Base-by-base conservation (phyloP, 164 flowering plant species). In the Nelumbo lutea region DNA sequence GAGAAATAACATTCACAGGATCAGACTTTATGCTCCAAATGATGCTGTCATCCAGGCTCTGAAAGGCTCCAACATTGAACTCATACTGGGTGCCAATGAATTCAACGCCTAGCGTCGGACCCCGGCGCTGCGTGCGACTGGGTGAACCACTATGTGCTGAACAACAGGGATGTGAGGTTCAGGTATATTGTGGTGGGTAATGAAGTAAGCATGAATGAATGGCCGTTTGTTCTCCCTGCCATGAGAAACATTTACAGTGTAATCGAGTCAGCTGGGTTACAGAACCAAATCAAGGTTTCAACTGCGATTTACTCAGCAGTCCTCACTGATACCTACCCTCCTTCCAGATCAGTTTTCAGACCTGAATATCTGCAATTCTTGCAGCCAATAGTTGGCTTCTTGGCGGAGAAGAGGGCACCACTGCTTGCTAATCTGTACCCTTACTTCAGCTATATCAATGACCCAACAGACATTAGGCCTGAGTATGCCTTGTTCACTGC, bases 371-470 rank as follows among this genome's bases (percentile, higher is more conserved):
- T 39, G 38, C 11, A 11, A 39, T 6, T n/a, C 8, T 59, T 68
- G 70, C 38, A 0, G 0, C 11, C 39, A 3, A 47, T 68, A 41
- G 7, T 56, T 1, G 5, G 3, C 6, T 68, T 59, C 46, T 2
- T 68, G 4, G 5, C 39, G 7, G 6, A n/a, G 4, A 10, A 59
- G 9, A 39, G 13, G 1, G 38, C 56, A 10, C 56, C 70, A 1
- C 42, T 68, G 38, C 46, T 68, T 64, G 57, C 59, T 2, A 68
- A 68, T 59, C 64, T 60, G 7, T 68, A 68, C 64, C 70, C 70
- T 46, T 59, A 59, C 57, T 59, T 46, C 3, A 64, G 57, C 38
- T 59, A 27, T 6, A 11, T 44, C 6, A 48, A 56, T 39, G 70
- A 68, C 13, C 70, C 70, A 46, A 6, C 6, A 2, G 10, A 68